Percentiles rank a stretch among this genome's conserved stretches.
These are phyloP conservation scores for Verruconis gallopava DNA, from an alignment of 2,329 filamentous ascomycete genomes.

Conservation along the genomic window DNA sequence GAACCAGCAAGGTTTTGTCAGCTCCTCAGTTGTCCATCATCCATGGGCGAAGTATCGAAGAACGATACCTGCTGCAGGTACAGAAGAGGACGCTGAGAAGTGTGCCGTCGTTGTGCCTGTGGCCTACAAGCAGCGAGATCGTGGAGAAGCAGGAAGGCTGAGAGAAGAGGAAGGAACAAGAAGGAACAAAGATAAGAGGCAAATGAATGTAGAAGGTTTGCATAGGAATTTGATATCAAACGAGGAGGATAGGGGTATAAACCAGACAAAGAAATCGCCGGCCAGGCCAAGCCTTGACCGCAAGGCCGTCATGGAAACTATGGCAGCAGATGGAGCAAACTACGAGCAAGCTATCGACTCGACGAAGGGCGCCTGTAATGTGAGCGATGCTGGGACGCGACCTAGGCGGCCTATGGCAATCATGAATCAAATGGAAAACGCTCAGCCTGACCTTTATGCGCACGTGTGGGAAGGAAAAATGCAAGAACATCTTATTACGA, in stretches of 20 bases:
- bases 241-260: too few relatives aligned
- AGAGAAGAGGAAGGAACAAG: constrained; percentile 4
- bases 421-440: constrained; percentile 43
- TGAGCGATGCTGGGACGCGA: constrained; percentile 33
- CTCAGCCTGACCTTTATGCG: constrained; percentile 42
- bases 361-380: not conserved
- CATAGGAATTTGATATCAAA: not conserved
- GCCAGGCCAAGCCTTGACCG: too few relatives aligned
- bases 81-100: constrained; percentile 23
- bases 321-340: not conserved
- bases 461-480: constrained; percentile 44
- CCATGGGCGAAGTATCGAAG: constrained; percentile 37
- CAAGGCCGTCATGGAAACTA: too few relatives aligned
- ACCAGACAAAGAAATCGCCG: too few relatives aligned
- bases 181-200: constrained; percentile 13
- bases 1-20: constrained; percentile 31
- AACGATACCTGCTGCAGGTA: constrained; percentile 22
- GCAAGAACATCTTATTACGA: constrained; percentile 19
- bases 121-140: constrained; percentile 19
- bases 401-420: constrained; percentile 44
- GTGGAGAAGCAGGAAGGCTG: too few relatives aligned
- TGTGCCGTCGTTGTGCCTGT: constrained; percentile 11
- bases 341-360: not conserved
- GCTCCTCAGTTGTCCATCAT: constrained; percentile 42
- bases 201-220: constrained; percentile 9